Evolutionary conservation across 2,329 filamentous ascomycete species (phyloP).

Genomic region (Ophiostoma piceae): DNA sequence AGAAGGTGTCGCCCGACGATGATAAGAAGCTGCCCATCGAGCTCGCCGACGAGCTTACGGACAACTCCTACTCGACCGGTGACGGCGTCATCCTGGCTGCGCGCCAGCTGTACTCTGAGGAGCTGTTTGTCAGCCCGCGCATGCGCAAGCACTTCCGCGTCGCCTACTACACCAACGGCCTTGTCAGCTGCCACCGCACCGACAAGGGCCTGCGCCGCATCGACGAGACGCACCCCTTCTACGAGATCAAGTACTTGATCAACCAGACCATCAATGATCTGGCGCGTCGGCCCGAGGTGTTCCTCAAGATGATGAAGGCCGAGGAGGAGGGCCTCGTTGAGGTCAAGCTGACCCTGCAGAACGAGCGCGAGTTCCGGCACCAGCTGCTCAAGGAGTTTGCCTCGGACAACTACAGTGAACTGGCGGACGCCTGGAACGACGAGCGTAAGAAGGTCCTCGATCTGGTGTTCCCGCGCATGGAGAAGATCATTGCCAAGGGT

Average conservation of each 20-base stretch:
- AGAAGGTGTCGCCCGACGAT: conserved; percentile 80
- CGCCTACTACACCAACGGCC: conserved; percentile 75
- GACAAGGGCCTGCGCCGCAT: conserved; percentile 93
- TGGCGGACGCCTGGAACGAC: conserved; percentile 91
- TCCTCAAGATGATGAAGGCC: conserved; percentile 94
- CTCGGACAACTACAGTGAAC: conserved; percentile 91
- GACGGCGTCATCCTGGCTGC: conserved; percentile 71
- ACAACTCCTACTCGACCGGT: conserved; percentile 68
- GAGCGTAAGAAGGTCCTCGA: conserved; percentile 82
- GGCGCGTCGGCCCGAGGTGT: conserved; percentile 78
- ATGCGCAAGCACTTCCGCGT: conserved; percentile 82
- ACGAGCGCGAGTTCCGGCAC: conserved; percentile 68
- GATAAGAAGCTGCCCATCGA: conserved; percentile 74
- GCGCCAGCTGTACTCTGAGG: conserved; percentile 84
- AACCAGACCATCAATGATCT: conserved; percentile 81
- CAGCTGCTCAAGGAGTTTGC: conserved; percentile 78
- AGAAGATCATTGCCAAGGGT: conserved; percentile 78
- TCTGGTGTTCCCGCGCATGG: conserved; percentile 71
- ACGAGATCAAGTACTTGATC: conserved; percentile 94
- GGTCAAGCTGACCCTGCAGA: conserved; percentile 71
- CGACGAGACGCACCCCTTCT: conserved; percentile 91
- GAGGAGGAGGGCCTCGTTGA: conserved; percentile 91
- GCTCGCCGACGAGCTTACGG: conserved; percentile 72
- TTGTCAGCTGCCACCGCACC: conserved; percentile 82
- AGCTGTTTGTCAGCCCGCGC: conserved; percentile 79